Evolutionary conservation across 306 rosid genomes (phyloP).

Genomic region (Begonia fuchsioides): DNA sequence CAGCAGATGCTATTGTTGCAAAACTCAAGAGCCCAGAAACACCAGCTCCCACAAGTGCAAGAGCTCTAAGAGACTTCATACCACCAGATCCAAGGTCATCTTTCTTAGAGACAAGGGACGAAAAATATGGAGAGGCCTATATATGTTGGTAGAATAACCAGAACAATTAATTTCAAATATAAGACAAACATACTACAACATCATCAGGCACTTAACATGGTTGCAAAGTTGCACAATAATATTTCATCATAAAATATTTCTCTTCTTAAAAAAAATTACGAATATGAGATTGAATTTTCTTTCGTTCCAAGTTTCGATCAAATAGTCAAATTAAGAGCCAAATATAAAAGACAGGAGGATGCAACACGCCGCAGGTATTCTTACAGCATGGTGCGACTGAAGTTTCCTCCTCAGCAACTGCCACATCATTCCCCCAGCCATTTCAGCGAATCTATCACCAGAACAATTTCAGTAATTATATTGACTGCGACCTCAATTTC

Average conservation of each 20-base stretch:
- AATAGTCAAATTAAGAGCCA: background rate
- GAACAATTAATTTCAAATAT: background rate
- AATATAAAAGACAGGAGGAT: background rate
- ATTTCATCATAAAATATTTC: too few relatives aligned
- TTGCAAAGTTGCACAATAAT: too few relatives aligned
- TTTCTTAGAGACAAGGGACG: constrained; percentile 43
- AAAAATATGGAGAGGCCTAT: constrained; percentile 37
- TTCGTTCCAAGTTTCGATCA: background rate
- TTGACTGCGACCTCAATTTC: too few relatives aligned
- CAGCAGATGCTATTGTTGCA: constrained; percentile 71
- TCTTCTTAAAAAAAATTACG: background rate
- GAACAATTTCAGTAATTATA: too few relatives aligned
- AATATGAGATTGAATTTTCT: background rate
- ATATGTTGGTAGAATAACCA: constrained; percentile 9
- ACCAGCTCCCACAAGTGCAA: constrained; percentile 86
- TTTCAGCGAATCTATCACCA: background rate
- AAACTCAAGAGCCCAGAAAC: constrained; percentile 69
- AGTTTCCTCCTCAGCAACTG: background rate
- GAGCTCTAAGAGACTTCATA: constrained; percentile 48
- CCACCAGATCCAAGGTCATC: constrained; percentile 47
- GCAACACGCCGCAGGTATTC: background rate
- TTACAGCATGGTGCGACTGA: background rate
- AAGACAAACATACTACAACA: background rate
- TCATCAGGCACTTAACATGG: background rate
- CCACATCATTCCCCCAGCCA: constrained; percentile 2